phyloP scores from a whole-genome alignment of 148 eudicot species.

The Arctostaphylos glauca region DNA sequence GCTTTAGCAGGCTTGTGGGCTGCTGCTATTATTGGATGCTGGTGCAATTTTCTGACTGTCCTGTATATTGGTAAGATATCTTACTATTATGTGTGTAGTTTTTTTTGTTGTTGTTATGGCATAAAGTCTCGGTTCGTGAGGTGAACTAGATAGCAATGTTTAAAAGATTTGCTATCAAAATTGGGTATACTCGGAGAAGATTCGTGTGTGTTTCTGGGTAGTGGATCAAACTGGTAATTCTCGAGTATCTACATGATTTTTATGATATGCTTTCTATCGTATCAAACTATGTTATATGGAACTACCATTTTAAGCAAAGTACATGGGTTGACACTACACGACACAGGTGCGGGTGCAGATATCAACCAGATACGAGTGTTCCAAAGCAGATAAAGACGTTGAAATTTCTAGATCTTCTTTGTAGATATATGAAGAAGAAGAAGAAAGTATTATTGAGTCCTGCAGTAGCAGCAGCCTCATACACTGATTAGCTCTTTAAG shows the following conservation, averaged over 20 bases:
- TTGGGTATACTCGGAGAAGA: background rate
- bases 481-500: too few species aligned
- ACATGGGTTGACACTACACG: too few species aligned
- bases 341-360: too few species aligned
- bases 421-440: background rate
- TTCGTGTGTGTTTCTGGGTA: background rate
- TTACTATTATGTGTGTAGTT: background rate
- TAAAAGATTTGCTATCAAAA: background rate
- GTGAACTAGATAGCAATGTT: background rate
- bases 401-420: too few species aligned
- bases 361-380: too few species aligned
- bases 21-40: conserved; percentile 78
- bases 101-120: background rate
- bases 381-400: too few species aligned
- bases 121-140: background rate
- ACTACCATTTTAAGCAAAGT: too few species aligned
- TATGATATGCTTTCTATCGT: background rate
- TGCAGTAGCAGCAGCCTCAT: too few species aligned
- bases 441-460: too few species aligned
- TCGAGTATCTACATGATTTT: background rate
- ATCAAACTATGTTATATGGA: too few species aligned
- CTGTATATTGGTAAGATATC: conserved; percentile 63
- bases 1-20: conserved; percentile 52
- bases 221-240: background rate
- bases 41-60: conserved; percentile 87